Evolutionary conservation across 192 early-diverging fungal species (phyloP).

Genomic region (Mortierella claussenii): DNA sequence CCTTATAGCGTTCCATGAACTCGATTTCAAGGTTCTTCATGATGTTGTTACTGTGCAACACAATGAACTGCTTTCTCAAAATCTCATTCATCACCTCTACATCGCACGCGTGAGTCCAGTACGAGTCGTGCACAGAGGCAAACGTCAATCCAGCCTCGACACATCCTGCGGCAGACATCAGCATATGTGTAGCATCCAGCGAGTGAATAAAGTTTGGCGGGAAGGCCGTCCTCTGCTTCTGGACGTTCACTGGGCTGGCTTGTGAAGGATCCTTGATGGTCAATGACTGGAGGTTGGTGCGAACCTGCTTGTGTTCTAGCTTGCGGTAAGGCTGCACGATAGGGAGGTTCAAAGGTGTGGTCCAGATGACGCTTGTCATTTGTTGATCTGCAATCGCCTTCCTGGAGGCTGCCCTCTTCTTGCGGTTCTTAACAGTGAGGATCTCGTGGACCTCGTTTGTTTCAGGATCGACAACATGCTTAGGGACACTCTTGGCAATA

Average conservation of each 20-base stretch:
- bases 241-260: conserved; percentile 83
- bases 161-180: conserved; percentile 91
- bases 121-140: conserved; percentile 97
- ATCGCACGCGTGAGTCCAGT: conserved; percentile 97
- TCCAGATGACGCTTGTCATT: conserved; percentile 96
- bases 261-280: conserved; percentile 75
- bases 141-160: conserved; percentile 81
- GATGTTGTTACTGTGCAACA: conserved; percentile 83
- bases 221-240: conserved; percentile 96
- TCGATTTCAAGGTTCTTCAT: conserved; percentile 86
- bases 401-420: conserved; percentile 52
- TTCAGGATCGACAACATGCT: conserved; percentile 54
- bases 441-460: conserved; percentile 50
- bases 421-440: conserved; percentile 25
- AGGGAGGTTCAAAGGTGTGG: conserved; percentile 92
- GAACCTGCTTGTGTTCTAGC: conserved; percentile 65
- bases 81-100: conserved; percentile 87
- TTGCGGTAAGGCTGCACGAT: conserved; percentile 98
- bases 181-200: conserved; percentile 97
- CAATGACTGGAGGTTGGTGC: conserved; percentile 83
- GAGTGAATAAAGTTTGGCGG: conserved; percentile 99
- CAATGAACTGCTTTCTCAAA: conserved; percentile 91
- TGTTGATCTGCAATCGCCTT: conserved; percentile 63
- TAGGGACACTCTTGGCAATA: conserved; percentile 83
- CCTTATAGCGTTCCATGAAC: conserved; percentile 82